phyloP scores from a whole-genome alignment of 768 basidiomycete species.

The Nevesoporus exiguus region DNA sequence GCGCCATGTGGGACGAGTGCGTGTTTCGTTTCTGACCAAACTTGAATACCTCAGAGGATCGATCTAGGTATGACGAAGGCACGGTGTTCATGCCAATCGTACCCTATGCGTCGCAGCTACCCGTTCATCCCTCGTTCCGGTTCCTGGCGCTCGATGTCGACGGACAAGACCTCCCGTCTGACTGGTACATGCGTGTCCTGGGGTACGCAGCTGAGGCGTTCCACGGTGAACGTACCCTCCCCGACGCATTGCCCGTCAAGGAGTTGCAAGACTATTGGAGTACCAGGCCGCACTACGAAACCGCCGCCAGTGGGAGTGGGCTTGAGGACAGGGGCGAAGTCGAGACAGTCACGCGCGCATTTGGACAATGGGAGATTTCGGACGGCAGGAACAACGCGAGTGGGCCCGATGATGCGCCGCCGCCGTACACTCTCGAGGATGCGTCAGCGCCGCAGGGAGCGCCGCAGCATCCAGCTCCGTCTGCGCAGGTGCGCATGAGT shows the following conservation, averaged over 20 bases:
- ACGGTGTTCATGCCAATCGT: slow-evolving; percentile 79
- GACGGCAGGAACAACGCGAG: slow-evolving; percentile 7
- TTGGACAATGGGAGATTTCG: slow-evolving; percentile 43
- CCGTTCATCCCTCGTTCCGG: slow-evolving; percentile 52
- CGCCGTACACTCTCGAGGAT: slow-evolving; percentile 63
- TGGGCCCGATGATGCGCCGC: slow-evolving; percentile 51
- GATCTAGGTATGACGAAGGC: slow-evolving; percentile 73
- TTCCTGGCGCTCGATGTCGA: slow-evolving; percentile 78
- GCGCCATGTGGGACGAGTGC: slow-evolving; percentile 87
- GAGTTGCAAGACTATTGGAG: slow-evolving; percentile 77
- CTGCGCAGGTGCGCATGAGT: too few relatives aligned
- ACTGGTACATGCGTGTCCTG: slow-evolving; percentile 84
- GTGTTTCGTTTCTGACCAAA: slow-evolving; percentile 10
- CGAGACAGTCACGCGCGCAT: slow-evolving; percentile 25
- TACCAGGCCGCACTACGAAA: slow-evolving; percentile 55
- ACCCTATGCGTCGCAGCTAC: slow-evolving; percentile 53
- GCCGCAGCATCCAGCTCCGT: neutral
- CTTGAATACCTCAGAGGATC: neutral
- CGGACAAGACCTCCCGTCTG: slow-evolving; percentile 70
- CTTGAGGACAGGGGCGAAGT: slow-evolving; percentile 21
- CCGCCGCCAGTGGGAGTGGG: neutral
- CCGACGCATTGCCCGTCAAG: slow-evolving; percentile 63
- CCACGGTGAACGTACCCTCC: slow-evolving; percentile 58
- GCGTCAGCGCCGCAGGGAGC: neutral
- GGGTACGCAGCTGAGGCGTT: slow-evolving; percentile 70